Evolutionary conservation across 2,329 filamentous ascomycete species (phyloP).

Genomic region (Teratosphaeria nubilosa): DNA sequence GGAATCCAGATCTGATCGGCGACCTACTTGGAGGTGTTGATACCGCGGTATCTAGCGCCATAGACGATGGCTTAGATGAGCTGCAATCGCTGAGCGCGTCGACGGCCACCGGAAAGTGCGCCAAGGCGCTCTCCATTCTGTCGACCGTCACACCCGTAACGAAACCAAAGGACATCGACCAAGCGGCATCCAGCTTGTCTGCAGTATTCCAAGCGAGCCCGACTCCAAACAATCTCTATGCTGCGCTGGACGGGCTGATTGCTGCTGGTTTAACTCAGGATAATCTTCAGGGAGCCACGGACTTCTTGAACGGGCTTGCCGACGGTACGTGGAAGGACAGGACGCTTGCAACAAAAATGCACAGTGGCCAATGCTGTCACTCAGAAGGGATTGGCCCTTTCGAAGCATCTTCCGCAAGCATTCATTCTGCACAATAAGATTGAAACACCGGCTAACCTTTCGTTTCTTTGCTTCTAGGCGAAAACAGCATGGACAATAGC

Average conservation of each 20-base stretch:
- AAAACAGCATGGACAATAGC: constrained; percentile 19
- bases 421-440: neutral
- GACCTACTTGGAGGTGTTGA: neutral
- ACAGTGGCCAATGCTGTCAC: neutral
- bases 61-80: neutral
- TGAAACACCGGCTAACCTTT: neutral
- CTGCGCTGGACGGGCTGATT: constrained; percentile 15
- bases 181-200: constrained; percentile 2
- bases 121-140: constrained; percentile 3
- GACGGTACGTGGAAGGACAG: neutral
- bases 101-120: constrained; percentile 1
- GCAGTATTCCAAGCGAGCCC: constrained; percentile 8
- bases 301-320: constrained; percentile 14
- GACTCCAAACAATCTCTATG: constrained; percentile 19
- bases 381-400: neutral
- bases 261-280: constrained; percentile 21
- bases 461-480: neutral
- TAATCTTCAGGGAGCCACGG: constrained; percentile 11
- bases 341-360: neutral
- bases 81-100: constrained; percentile 1
- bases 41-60: neutral
- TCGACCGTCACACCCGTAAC: constrained; percentile 4
- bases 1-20: neutral
- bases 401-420: neutral
- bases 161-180: neutral